phyloP scores from a whole-genome alignment of 1,139 yeast species.

The Geotrichum cucujoidarum region DNA sequence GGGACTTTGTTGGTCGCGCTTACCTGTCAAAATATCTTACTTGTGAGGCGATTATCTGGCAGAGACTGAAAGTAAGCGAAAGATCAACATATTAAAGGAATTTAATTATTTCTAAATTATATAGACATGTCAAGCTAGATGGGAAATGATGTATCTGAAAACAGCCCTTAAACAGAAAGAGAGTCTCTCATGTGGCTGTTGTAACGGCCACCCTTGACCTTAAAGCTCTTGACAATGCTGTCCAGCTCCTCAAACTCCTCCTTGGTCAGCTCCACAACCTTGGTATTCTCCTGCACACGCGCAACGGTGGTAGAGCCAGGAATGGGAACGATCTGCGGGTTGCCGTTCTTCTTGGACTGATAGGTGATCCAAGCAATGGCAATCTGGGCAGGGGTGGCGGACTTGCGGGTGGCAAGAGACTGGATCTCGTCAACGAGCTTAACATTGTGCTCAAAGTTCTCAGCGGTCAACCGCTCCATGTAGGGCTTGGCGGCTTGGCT shows the following conservation, averaged over 20 bases:
- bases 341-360: slow-evolving; percentile 41
- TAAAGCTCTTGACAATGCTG: slow-evolving; percentile 39
- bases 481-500: slow-evolving; percentile 53
- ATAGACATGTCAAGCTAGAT: too few relatives aligned
- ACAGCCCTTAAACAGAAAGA: too few relatives aligned
- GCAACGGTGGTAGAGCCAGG: slow-evolving; percentile 63
- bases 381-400: slow-evolving; percentile 55
- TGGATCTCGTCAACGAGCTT: slow-evolving; percentile 46
- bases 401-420: slow-evolving; percentile 42
- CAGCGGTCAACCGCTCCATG: slow-evolving; percentile 57
- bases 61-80: too few relatives aligned
- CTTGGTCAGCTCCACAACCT: slow-evolving; percentile 45
- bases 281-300: slow-evolving; percentile 57
- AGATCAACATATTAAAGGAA: too few relatives aligned
- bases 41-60: too few relatives aligned
- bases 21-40: too few relatives aligned
- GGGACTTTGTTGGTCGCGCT: too few relatives aligned
- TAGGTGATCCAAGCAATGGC: slow-evolving; percentile 66
- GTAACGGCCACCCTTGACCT: slow-evolving; percentile 50
- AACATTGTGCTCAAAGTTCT: slow-evolving; percentile 50
- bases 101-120: too few relatives aligned
- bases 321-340: slow-evolving; percentile 64
- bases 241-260: slow-evolving; percentile 47
- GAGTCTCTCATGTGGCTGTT: slow-evolving; percentile 28
- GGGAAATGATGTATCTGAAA: too few relatives aligned